Percentiles rank a stretch among this genome's conserved stretches.
Conservation (phyloP, 2,329 filamentous ascomycete genomes). For the Pseudopyrenochaeta lycopersici region DNA sequence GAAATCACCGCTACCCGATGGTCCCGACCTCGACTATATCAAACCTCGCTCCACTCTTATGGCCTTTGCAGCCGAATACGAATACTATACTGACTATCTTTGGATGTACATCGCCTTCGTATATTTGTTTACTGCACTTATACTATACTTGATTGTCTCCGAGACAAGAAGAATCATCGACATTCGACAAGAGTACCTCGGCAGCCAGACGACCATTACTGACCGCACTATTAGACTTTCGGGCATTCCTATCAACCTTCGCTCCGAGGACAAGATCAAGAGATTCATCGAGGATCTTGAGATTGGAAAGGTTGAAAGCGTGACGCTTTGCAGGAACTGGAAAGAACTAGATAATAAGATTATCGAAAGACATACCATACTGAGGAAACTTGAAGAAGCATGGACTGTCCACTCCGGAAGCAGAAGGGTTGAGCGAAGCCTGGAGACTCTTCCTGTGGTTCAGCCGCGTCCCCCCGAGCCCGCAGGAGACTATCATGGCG, state of each 20-base stretch:
- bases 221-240: slow-evolving; percentile 93
- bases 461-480: slow-evolving; percentile 54
- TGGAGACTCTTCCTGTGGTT: slow-evolving; percentile 60
- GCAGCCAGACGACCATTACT: slow-evolving; percentile 92
- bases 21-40: slow-evolving; percentile 21
- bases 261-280: slow-evolving; percentile 84
- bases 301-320: slow-evolving; percentile 88
- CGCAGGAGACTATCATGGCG: slow-evolving; percentile 35
- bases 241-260: slow-evolving; percentile 81
- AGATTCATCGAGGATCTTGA: slow-evolving; percentile 85
- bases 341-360: slow-evolving; percentile 79
- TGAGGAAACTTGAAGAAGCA: slow-evolving; percentile 81
- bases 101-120: slow-evolving; percentile 97
- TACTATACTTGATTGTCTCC: slow-evolving; percentile 81
- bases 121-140: slow-evolving; percentile 86
- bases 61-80: slow-evolving; percentile 39
- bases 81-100: slow-evolving; percentile 68
- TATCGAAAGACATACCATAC: slow-evolving; percentile 67
- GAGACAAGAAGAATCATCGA: slow-evolving; percentile 88
- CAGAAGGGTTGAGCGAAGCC: slow-evolving; percentile 58
- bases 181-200: slow-evolving; percentile 88
- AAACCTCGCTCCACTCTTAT: slow-evolving; percentile 32
- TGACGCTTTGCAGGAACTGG: slow-evolving; percentile 90
- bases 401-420: slow-evolving; percentile 81
- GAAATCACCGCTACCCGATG: slow-evolving; percentile 36